A percentile compares a stretch with the other conserved stretches of the same genome.
These are phyloP conservation scores for Exophiala bonariae DNA, from an alignment of 2,329 filamentous ascomycete genomes.

Conservation along the genomic window DNA sequence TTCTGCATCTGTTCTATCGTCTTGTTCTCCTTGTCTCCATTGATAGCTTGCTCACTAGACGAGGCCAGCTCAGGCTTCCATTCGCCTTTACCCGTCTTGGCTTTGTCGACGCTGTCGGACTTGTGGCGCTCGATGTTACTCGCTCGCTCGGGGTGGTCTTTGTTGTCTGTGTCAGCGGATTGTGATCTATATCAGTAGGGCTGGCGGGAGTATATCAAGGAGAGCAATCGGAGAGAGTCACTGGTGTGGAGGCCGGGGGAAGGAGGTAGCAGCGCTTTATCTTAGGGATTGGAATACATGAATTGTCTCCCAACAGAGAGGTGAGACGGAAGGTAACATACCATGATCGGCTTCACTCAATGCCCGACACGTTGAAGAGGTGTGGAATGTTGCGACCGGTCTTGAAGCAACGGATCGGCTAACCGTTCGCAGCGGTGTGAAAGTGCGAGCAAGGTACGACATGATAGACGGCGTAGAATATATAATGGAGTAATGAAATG, in stretches of 20 bases:
- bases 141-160: constrained; percentile 23
- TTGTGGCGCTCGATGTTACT: constrained; percentile 27
- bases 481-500: too few species aligned
- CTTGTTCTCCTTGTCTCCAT: constrained; percentile 22
- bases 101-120: constrained; percentile 22
- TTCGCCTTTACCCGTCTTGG: constrained; percentile 26
- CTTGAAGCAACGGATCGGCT: constrained; percentile 7
- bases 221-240: too few species aligned
- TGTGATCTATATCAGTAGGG: background rate
- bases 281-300: too few species aligned
- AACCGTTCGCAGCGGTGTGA: constrained; percentile 13
- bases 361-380: constrained; percentile 16
- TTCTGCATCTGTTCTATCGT: constrained; percentile 29
- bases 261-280: too few species aligned
- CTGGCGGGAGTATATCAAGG: too few species aligned
- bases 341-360: constrained; percentile 21
- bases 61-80: constrained; percentile 29
- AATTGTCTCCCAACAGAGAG: too few species aligned
- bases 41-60: constrained; percentile 21
- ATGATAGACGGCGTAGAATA: constrained; percentile 8
- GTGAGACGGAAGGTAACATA: constrained; percentile 1
- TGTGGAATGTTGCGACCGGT: constrained; percentile 20
- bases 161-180: constrained; percentile 2
- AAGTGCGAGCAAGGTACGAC: constrained; percentile 19
- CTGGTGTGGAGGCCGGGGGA: too few species aligned